A percentile compares a stretch with the other conserved stretches of the same genome.
Conservation (phyloP, 1,284 basidiomycete species). For the Cryptococcus neoformans region DNA sequence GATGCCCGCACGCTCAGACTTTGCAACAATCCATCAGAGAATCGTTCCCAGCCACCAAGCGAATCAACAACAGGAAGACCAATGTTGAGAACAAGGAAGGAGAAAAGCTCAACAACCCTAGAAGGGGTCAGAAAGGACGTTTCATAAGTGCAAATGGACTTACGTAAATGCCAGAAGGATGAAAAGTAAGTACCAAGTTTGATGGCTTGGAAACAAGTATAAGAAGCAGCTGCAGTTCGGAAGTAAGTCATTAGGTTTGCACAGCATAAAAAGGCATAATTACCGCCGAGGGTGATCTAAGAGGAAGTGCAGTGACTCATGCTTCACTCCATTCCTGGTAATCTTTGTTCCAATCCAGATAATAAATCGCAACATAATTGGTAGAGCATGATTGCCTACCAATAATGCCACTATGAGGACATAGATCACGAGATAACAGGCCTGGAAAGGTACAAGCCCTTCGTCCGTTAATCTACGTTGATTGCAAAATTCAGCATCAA, state of each 20-base stretch:
- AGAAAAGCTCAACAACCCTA: constrained; percentile 27
- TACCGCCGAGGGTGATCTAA: constrained; percentile 28
- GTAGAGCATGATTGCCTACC: constrained; percentile 37
- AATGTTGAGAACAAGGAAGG: constrained; percentile 32
- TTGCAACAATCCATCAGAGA: constrained; percentile 33
- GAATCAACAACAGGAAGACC: constrained; percentile 21
- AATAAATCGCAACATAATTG: constrained; percentile 29
- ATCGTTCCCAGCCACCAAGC: constrained; percentile 22
- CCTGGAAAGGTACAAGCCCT: constrained; percentile 26
- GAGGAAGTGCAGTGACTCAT: constrained; percentile 37
- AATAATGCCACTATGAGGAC: constrained; percentile 27
- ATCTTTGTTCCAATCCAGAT: constrained; percentile 38
- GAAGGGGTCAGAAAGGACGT: background rate
- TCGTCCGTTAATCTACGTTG: constrained; percentile 26
- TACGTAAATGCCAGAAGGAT: constrained; percentile 29
- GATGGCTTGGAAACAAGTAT: constrained; percentile 41
- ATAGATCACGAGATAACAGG: constrained; percentile 32
- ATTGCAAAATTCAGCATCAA: no score
- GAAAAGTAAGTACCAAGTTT: constrained; percentile 37
- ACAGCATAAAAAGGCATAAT: no score
- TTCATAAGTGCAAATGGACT: constrained; percentile 2
- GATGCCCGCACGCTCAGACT: constrained; percentile 31
- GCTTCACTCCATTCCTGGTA: constrained; percentile 17
- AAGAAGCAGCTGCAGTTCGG: constrained; percentile 28
- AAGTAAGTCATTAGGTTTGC: no score